Conservation (phyloP, 345 rosid genomes). For the Lepidium africanum region DNA sequence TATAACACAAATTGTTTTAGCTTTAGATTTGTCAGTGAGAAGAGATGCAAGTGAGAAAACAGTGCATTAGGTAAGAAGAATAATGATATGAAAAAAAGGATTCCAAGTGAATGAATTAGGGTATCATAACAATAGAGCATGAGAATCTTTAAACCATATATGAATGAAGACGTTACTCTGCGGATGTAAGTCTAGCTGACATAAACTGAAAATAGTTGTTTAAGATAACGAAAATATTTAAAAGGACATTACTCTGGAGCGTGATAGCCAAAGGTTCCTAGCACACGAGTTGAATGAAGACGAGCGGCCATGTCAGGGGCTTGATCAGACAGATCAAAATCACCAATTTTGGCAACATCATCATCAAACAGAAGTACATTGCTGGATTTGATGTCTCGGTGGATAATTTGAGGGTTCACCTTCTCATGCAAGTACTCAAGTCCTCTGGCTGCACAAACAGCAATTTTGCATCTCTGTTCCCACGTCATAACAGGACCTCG, state of each 20-base stretch:
- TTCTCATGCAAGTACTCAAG: conserved; percentile 94
- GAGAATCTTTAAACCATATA: neutral
- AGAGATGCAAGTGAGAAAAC: neutral
- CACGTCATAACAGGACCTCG: conserved; percentile 79
- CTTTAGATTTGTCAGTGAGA: neutral
- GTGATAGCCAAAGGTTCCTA: conserved; percentile 95
- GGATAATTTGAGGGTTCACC: conserved; percentile 64
- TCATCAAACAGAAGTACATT: conserved; percentile 75
- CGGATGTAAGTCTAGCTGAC: neutral
- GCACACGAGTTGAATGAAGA: conserved; percentile 89
- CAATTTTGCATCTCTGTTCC: conserved; percentile 90
- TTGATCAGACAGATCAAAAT: conserved; percentile 90
- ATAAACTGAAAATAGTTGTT: neutral
- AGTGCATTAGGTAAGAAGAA: neutral
- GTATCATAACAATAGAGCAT: neutral
- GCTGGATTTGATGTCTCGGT: conserved; percentile 87
- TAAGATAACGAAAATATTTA: neutral
- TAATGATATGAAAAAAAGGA: neutral
- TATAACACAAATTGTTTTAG: neutral
- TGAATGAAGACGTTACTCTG: neutral
- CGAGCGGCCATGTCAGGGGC: conserved; percentile 91
- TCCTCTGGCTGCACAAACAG: conserved; percentile 85
- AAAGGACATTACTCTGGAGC: conserved; percentile 81
- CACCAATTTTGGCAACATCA: conserved; percentile 84
- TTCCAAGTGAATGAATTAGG: neutral